phyloP scores from a whole-genome alignment of 2,329 filamentous ascomycete species.

The Zymoseptoria brevis region DNA sequence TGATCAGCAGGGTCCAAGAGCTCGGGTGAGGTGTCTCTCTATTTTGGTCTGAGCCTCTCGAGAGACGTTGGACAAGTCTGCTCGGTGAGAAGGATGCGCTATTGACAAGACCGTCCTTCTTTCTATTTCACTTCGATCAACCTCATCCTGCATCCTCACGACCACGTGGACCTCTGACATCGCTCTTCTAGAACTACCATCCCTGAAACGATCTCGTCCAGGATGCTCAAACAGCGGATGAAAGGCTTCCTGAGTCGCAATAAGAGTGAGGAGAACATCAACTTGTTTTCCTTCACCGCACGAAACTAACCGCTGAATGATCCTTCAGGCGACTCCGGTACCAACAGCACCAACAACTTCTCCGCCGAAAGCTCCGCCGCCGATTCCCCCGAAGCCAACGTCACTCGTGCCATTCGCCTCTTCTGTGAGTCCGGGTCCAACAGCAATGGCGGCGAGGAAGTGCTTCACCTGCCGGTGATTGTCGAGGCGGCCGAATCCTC shows the following conservation, averaged over 20 bases:
- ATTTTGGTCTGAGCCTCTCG: background rate
- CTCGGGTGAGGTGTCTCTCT: background rate
- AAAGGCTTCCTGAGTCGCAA: conserved; percentile 7
- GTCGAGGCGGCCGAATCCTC: conserved; percentile 94
- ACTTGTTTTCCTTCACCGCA: background rate
- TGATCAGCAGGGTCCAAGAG: background rate
- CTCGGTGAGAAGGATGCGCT: background rate
- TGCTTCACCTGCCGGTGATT: conserved; percentile 83
- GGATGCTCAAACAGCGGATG: background rate
- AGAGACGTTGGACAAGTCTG: background rate
- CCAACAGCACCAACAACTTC: conserved; percentile 9
- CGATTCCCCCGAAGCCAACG: conserved; percentile 59
- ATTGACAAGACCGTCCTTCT: background rate
- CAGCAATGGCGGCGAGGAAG: conserved; percentile 67
- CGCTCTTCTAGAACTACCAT: too few species aligned
- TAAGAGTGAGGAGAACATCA: conserved; percentile 2
- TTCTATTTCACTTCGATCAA: background rate
- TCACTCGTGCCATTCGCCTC: conserved; percentile 57
- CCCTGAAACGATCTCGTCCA: background rate
- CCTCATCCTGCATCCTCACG: background rate
- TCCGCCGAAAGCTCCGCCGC: conserved; percentile 11
- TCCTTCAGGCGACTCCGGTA: conserved; percentile 1
- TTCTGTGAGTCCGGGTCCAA: conserved; percentile 66
- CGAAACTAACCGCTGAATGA: background rate
- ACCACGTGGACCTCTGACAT: background rate